Evolutionary conservation across 768 basidiomycete genomes (phyloP).

Genomic region (Hericium alpestre): DNA sequence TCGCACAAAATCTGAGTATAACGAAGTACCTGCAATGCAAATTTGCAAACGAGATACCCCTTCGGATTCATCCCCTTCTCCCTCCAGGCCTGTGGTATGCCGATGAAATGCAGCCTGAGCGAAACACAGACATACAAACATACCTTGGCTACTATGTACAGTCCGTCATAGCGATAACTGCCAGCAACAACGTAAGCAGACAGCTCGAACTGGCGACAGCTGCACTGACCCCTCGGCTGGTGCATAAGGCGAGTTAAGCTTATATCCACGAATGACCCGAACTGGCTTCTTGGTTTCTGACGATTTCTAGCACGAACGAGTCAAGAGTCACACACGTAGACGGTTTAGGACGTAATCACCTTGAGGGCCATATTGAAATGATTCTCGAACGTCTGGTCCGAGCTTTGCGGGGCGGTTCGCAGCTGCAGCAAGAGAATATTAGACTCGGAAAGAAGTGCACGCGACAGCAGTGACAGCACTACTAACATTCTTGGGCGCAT

Average conservation of each 20-base stretch:
- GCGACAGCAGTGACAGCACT: neutral
- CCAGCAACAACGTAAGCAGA: neutral
- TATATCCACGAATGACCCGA: constrained; percentile 81
- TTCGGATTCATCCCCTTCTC: constrained; percentile 58
- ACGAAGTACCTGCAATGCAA: constrained; percentile 58
- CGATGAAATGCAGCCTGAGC: neutral
- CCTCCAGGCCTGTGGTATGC: constrained; percentile 50
- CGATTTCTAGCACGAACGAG: constrained; percentile 38
- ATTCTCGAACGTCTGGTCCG: constrained; percentile 73
- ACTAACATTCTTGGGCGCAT: constrained; percentile 72
- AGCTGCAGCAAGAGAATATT: constrained; percentile 35
- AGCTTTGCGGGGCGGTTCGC: constrained; percentile 81
- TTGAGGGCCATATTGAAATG: constrained; percentile 58
- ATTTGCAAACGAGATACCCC: constrained; percentile 78
- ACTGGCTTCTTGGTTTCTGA: constrained; percentile 75
- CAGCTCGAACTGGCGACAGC: neutral
- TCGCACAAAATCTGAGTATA: neutral
- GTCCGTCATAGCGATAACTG: constrained; percentile 85
- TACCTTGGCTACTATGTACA: constrained; percentile 72
- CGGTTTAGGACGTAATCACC: constrained; percentile 22
- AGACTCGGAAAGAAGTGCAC: neutral
- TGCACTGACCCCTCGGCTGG: constrained; percentile 60
- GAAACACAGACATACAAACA: constrained; percentile 1
- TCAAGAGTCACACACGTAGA: neutral
- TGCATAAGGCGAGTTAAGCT: constrained; percentile 60